phyloP scores from a whole-genome alignment of 2,329 filamentous ascomycete genomes.

The Talaromyces sp. region DNA sequence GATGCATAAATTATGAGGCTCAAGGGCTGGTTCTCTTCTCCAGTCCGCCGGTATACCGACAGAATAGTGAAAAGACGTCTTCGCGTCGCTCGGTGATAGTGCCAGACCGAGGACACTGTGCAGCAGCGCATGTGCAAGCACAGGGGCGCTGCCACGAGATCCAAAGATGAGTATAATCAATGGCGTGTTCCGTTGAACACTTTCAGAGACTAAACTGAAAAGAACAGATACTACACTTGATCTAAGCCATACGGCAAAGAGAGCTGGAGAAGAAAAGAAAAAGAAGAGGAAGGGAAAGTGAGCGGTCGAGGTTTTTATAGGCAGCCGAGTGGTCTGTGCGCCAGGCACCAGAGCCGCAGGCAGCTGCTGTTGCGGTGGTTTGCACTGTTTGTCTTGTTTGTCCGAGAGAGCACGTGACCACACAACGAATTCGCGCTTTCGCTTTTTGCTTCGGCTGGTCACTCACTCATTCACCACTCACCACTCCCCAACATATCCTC shows the following conservation, averaged over 20 bases:
- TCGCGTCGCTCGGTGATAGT: slow-evolving; percentile 71
- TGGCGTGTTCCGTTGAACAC: slow-evolving; percentile 64
- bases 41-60: slow-evolving; percentile 50
- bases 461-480: background rate
- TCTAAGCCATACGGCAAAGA: slow-evolving; percentile 65
- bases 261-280: slow-evolving; percentile 43
- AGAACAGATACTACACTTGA: slow-evolving; percentile 97
- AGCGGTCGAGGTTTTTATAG: slow-evolving; percentile 27
- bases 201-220: slow-evolving; percentile 97
- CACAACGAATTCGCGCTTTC: slow-evolving; percentile 1
- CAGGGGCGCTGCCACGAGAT: slow-evolving; percentile 53
- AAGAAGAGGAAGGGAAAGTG: slow-evolving; percentile 28
- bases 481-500: background rate
- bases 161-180: slow-evolving; percentile 83
- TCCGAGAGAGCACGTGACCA: slow-evolving; percentile 1
- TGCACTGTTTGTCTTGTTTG: slow-evolving; percentile 4
- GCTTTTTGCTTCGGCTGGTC: background rate
- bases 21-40: slow-evolving; percentile 45
- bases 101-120: slow-evolving; percentile 73
- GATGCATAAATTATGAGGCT: too few relatives aligned
- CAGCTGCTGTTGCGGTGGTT: background rate
- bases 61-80: slow-evolving; percentile 57
- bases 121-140: slow-evolving; percentile 62
- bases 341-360: slow-evolving; percentile 3
- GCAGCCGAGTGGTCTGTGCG: slow-evolving; percentile 14